These are phyloP conservation scores for Tetrahymena borealis DNA, from an alignment of 73 alveolate genomes.

Conservation along the genomic window DNA sequence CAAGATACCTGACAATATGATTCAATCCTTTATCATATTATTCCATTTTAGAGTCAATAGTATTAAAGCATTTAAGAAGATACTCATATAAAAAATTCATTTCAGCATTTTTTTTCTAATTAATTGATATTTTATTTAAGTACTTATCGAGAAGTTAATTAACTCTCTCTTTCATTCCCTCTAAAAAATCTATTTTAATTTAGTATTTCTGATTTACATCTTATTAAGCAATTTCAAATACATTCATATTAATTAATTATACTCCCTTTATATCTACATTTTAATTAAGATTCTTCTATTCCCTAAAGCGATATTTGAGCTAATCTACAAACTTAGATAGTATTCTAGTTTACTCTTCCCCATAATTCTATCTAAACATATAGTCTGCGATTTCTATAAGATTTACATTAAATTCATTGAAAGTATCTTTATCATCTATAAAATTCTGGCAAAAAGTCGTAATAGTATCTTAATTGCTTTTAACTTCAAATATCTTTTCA, in stretches of 20 bases:
- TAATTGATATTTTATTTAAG: background rate
- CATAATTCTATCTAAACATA: background rate
- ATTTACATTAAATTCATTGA: background rate
- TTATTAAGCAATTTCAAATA: background rate
- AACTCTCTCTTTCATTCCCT: background rate
- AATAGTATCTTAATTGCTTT: background rate
- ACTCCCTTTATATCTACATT: background rate
- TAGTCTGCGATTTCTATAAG: background rate
- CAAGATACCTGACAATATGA: background rate
- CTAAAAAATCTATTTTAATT: background rate
- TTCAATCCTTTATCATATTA: background rate
- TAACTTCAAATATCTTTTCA: background rate
- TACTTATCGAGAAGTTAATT: background rate
- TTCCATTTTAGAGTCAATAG: background rate
- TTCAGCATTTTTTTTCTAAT: background rate
- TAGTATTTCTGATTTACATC: background rate
- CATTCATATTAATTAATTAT: background rate
- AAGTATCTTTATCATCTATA: background rate
- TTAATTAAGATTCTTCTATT: background rate
- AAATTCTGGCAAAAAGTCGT: background rate
- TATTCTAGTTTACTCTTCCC: background rate
- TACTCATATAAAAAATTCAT: background rate
- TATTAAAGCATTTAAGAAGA: background rate
- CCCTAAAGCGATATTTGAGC: background rate
- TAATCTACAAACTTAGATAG: background rate